Evolutionary conservation across 768 basidiomycete genomes (phyloP).

Genomic region (Rhodosporidiobolus odoratus): DNA sequence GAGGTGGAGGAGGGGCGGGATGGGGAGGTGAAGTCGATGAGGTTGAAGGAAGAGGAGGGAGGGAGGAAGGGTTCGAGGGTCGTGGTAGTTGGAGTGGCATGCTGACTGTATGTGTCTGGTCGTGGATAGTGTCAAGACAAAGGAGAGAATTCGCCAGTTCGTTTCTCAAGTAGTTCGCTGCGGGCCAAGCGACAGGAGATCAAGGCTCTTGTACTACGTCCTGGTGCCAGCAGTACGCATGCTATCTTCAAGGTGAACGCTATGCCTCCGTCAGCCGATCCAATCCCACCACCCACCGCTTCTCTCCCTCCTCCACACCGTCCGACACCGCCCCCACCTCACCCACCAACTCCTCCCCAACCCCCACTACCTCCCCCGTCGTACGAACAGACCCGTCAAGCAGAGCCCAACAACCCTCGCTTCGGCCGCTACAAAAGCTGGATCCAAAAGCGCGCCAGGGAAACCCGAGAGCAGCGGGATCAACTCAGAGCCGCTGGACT

Average conservation of each 20-base stretch:
- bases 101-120: not conserved
- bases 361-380: slow-evolving; percentile 3
- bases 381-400: slow-evolving; percentile 5
- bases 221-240: no score
- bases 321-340: slow-evolving; percentile 4
- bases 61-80: not conserved
- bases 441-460: slow-evolving; percentile 20
- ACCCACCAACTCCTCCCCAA: not conserved
- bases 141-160: no score
- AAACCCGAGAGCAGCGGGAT: slow-evolving; percentile 5
- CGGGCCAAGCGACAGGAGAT: no score
- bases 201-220: no score
- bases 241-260: no score
- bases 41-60: slow-evolving; percentile 9
- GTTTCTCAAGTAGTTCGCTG: no score
- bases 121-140: not conserved
- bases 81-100: slow-evolving; percentile 7
- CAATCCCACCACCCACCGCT: not conserved
- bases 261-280: not conserved
- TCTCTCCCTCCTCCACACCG: not conserved
- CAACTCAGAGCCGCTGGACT: not conserved
- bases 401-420: not conserved
- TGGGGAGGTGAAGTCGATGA: slow-evolving; percentile 5
- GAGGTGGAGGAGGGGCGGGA: not conserved
- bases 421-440: slow-evolving; percentile 19